Base-by-base conservation (phyloP, 352 stramenopile genomes). In the Pythium utonaiense region DNA sequence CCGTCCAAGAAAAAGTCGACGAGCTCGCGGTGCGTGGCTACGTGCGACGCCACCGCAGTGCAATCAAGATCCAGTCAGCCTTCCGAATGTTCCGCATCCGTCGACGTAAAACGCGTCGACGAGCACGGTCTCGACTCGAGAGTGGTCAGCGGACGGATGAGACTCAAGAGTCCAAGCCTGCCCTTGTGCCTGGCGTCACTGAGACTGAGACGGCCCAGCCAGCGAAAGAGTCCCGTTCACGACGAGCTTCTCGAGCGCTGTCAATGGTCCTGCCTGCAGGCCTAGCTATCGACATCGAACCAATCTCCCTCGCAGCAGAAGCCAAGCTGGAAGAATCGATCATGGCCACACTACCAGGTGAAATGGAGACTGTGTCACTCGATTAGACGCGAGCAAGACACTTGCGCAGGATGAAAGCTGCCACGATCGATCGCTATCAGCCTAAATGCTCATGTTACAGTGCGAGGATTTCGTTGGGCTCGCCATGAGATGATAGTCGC, bases 1-100 rank as follows among this genome's bases (percentile, higher is more conserved):
- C 84, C 1, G 81, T 94, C 1, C 76, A 87, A 45, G 84, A 92
- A 45, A 94, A 94, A 72, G 84, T 94, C 6, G 79, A 92, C 42
- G 84, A 94, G 44, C 63, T 94, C 1, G 81, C 82, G 0, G 80
- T 91, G 21, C 77, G 80, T 22, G 74, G 78, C 6, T 91, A 91
- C 48, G 79, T 88, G 9, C 78, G 78, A 17, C 80, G 80, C 6
- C 78, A 91, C 53, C 75, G 76, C 10, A 74, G 75, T 6, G 73
- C 78, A 3, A 66, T 93, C 33, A 71, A 68, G 22, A 83, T 93
- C 34, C 84, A 93, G 52, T 75, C 80, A 3, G 36, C 59, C 1
- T 93, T 89, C 41, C 69, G 77, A 16, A 88, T 85, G 77, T 87
- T 77, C 16, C 79, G 81, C 14, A 64, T 86, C 0, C 48, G 62